Conservation (phyloP, 2,329 filamentous ascomycete genomes). For the Aspergillus piperis region DNA sequence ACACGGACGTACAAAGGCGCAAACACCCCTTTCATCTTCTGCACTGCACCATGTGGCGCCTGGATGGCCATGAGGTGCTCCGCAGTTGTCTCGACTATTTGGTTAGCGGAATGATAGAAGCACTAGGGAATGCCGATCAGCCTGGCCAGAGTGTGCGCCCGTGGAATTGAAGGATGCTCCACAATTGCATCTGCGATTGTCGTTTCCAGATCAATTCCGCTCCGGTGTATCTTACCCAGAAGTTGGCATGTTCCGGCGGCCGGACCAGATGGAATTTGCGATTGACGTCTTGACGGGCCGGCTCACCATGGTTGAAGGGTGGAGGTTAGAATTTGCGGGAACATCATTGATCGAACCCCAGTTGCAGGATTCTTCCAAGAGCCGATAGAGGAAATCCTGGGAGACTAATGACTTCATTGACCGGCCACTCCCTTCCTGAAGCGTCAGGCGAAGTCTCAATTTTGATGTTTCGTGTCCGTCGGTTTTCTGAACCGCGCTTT, state of each 20-base stretch:
- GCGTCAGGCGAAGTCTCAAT: background rate
- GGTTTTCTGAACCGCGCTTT: background rate
- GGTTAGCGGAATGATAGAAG: background rate
- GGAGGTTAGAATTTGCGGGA: background rate
- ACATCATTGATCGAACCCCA: background rate
- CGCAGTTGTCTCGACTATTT: background rate
- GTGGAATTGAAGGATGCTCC: background rate
- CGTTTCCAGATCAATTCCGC: slow-evolving; percentile 1
- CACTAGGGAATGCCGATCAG: slow-evolving; percentile 1
- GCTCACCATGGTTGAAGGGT: background rate
- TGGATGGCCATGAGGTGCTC: background rate
- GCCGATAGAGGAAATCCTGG: background rate
- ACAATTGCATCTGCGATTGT: slow-evolving; percentile 1
- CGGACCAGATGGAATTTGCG: background rate
- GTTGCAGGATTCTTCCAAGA: background rate
- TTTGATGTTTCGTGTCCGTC: background rate
- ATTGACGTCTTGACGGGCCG: background rate
- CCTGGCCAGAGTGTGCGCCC: background rate
- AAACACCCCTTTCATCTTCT: background rate
- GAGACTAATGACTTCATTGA: background rate
- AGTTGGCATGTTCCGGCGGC: background rate
- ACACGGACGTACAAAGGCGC: background rate
- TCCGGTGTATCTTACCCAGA: background rate
- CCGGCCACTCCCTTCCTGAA: background rate
- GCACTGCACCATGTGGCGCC: background rate